Conservation (phyloP, 805 yeast species). For the Yamadazyma sp. region DNA sequence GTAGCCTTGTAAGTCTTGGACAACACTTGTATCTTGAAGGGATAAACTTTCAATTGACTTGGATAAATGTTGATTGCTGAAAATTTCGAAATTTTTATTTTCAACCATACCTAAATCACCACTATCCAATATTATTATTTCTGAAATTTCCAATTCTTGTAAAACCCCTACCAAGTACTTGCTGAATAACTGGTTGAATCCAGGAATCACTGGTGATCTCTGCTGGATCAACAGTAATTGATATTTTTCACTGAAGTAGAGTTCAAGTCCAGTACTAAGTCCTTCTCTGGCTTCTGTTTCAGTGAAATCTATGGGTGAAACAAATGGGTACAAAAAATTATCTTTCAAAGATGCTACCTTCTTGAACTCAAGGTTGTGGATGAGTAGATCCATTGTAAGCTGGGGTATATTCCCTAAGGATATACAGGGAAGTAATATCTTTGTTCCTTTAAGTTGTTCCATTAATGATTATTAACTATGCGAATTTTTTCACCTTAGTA, state of each 20-base stretch:
- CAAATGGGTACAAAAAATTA: constrained; percentile 70
- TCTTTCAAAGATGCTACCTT: constrained; percentile 59
- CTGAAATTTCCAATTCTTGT: constrained; percentile 32
- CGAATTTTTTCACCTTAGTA: not conserved
- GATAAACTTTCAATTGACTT: constrained; percentile 23
- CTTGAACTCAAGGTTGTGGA: constrained; percentile 56
- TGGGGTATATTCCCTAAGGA: constrained; percentile 92
- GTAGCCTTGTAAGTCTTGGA: not conserved
- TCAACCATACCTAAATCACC: constrained; percentile 58
- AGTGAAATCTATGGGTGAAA: constrained; percentile 54
- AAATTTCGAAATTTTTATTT: constrained; percentile 23
- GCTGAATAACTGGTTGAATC: constrained; percentile 49
- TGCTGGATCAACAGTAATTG: constrained; percentile 68
- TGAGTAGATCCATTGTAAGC: constrained; percentile 66
- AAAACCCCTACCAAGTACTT: constrained; percentile 51
- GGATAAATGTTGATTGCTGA: constrained; percentile 29
- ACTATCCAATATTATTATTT: constrained; percentile 65
- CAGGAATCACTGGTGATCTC: constrained; percentile 80
- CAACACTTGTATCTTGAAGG: constrained; percentile 1
- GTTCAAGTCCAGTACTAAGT: constrained; percentile 62
- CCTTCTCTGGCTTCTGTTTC: constrained; percentile 24
- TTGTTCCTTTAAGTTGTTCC: not conserved
- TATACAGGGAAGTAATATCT: constrained; percentile 70
- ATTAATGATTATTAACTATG: not conserved
- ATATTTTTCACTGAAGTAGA: constrained; percentile 43